Percentiles rank a stretch among this genome's conserved stretches.
Evolutionary conservation across 768 basidiomycete species (phyloP).

Genomic region (Coprinopsis cinerea): DNA sequence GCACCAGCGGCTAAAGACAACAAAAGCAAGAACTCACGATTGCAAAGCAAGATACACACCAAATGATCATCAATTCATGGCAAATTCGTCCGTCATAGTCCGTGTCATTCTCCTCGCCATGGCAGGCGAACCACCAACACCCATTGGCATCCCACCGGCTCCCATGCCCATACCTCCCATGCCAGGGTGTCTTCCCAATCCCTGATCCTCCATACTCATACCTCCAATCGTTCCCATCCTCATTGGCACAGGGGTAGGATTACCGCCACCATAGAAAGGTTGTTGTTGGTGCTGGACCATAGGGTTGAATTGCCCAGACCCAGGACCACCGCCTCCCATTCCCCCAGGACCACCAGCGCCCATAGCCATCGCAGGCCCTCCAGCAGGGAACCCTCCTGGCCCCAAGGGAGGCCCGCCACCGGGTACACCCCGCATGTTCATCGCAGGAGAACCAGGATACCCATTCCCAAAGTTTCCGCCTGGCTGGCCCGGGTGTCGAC

Average conservation of each 20-base stretch:
- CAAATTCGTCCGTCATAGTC: conserved; percentile 27
- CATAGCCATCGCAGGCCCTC: conserved; percentile 19
- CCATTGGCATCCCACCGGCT: conserved; percentile 22
- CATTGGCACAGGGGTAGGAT: conserved; percentile 27
- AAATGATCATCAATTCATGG: conserved; percentile 14
- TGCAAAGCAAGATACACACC: conserved; percentile 2
- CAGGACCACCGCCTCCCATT: too few relatives aligned
- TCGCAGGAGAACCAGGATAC: conserved; percentile 23
- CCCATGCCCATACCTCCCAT: conserved; percentile 28
- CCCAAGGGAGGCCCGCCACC: too few relatives aligned
- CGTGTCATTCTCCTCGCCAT: conserved; percentile 22
- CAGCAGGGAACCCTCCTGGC: conserved; percentile 6
- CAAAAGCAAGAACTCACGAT: not conserved
- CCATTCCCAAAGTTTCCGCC: conserved; percentile 23
- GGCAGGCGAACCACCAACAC: conserved; percentile 22
- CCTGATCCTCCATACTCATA: conserved; percentile 17
- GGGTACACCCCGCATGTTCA: conserved; percentile 16
- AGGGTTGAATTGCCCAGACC: conserved; percentile 29
- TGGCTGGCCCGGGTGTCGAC: conserved; percentile 15
- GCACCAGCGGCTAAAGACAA: not conserved
- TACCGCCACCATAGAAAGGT: conserved; percentile 14
- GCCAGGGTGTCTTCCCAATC: conserved; percentile 18
- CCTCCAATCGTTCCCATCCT: conserved; percentile 25
- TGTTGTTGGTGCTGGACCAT: conserved; percentile 15
- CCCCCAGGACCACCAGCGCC: too few relatives aligned